Evolutionary conservation across 2,329 filamentous ascomycete species (phyloP).

Genomic region (Orbilia ellipsospora): DNA sequence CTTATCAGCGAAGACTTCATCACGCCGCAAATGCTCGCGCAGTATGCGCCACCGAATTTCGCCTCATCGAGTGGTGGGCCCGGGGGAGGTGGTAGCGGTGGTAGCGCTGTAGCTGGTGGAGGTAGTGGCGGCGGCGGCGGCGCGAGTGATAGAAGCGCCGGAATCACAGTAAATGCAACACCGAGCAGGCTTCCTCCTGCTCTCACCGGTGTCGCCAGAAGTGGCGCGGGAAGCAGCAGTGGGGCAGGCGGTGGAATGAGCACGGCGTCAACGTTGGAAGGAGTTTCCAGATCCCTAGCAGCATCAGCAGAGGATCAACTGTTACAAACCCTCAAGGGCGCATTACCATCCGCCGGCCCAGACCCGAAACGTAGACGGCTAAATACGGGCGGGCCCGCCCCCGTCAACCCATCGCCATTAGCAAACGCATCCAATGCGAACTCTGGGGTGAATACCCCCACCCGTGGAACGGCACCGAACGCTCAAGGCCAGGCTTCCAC

Average conservation of each 20-base stretch:
- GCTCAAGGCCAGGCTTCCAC: constrained; percentile 32
- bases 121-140: not conserved
- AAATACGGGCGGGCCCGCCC: constrained; percentile 40
- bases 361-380: constrained; percentile 45
- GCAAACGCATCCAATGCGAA: constrained; percentile 48
- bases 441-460: constrained; percentile 43
- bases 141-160: not conserved
- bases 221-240: not conserved
- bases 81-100: not conserved
- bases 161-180: constrained; percentile 18
- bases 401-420: constrained; percentile 45
- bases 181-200: constrained; percentile 28
- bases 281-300: constrained; percentile 42
- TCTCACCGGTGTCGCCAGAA: constrained; percentile 6
- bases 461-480: constrained; percentile 32
- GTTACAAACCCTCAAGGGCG: constrained; percentile 36
- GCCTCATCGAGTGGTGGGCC: constrained; percentile 3
- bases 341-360: constrained; percentile 21
- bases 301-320: constrained; percentile 50
- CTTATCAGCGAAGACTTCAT: constrained; percentile 66
- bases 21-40: constrained; percentile 65
- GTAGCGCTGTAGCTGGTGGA: not conserved
- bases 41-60: constrained; percentile 36
- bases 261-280: constrained; percentile 45
- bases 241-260: constrained; percentile 30